These are phyloP conservation scores for Aspergillus cavernicola DNA, from an alignment of 495 filamentous ascomycete genomes.

Conservation along the genomic window DNA sequence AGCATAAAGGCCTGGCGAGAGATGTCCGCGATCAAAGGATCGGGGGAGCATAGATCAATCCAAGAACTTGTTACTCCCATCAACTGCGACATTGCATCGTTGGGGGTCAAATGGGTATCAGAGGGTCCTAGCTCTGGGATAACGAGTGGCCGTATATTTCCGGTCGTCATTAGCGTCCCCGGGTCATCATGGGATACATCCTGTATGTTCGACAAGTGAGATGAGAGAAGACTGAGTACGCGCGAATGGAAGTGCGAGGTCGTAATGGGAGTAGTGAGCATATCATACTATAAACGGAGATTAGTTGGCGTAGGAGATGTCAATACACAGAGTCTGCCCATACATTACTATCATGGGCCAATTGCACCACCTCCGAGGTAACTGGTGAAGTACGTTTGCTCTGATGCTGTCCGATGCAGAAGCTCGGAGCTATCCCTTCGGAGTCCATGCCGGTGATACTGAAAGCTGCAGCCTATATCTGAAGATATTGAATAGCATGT, in stretches of 20 bases:
- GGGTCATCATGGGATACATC: constrained; percentile 27
- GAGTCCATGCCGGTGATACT: constrained; percentile 39
- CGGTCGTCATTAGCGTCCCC: constrained; percentile 34
- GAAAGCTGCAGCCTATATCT: not conserved
- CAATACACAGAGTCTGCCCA: constrained; percentile 13
- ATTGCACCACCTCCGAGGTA: constrained; percentile 58
- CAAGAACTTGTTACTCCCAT: constrained; percentile 75
- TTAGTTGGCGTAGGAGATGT: constrained; percentile 10
- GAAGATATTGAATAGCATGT: not conserved
- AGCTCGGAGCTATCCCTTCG: constrained; percentile 56
- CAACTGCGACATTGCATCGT: constrained; percentile 64
- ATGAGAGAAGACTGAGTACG: constrained; percentile 61
- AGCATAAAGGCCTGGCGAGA: constrained; percentile 85
- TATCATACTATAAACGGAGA: constrained; percentile 67
- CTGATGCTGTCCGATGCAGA: constrained; percentile 86
- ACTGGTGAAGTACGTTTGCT: constrained; percentile 58
- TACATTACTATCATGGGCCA: constrained; percentile 60
- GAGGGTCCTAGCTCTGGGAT: constrained; percentile 66
- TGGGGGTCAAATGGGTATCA: constrained; percentile 73
- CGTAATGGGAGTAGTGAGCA: constrained; percentile 86
- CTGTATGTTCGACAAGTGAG: constrained; percentile 44
- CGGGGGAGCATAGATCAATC: constrained; percentile 84
- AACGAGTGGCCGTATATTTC: constrained; percentile 46
- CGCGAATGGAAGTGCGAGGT: constrained; percentile 76
- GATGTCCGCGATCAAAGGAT: constrained; percentile 75